phyloP scores from a whole-genome alignment of 768 basidiomycete species.

The Pleurotus cornucopiae region DNA sequence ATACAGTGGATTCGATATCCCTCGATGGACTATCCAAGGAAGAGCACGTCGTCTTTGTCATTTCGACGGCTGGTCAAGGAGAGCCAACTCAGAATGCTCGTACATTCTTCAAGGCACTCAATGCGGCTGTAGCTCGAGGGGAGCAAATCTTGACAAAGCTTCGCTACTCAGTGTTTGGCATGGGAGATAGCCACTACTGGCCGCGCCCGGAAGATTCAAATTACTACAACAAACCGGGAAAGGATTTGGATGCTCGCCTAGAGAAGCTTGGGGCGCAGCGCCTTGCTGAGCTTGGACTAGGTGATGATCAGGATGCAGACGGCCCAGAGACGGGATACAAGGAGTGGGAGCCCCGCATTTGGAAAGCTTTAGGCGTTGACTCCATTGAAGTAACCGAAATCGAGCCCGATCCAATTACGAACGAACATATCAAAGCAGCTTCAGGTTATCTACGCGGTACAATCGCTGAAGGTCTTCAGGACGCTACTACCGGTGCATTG shows the following conservation, averaged over 20 bases:
- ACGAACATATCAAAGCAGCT: constrained; percentile 99
- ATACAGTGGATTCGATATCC: constrained; percentile 77
- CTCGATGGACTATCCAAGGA: constrained; percentile 74
- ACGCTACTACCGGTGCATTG: constrained; percentile 85
- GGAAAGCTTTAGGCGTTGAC: constrained; percentile 95
- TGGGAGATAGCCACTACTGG: constrained; percentile 99
- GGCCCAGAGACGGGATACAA: constrained; percentile 96
- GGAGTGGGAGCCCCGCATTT: constrained; percentile 87
- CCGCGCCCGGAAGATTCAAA: constrained; percentile 94
- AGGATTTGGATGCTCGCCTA: constrained; percentile 81
- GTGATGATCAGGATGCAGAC: constrained; percentile 97
- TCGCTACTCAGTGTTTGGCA: constrained; percentile 82
- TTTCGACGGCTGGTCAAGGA: constrained; percentile 94
- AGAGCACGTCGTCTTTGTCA: constrained; percentile 78
- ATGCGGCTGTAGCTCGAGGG: constrained; percentile 55
- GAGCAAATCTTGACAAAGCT: constrained; percentile 60
- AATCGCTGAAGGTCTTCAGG: constrained; percentile 86
- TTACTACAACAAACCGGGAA: constrained; percentile 96
- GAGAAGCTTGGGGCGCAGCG: constrained; percentile 78
- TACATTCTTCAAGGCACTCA: constrained; percentile 81
- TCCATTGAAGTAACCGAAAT: constrained; percentile 82
- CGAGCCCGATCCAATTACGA: constrained; percentile 95
- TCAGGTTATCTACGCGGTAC: constrained; percentile 92
- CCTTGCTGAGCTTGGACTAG: constrained; percentile 74
- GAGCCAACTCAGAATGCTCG: constrained; percentile 97